These are phyloP conservation scores for Amoebophrya sp. DNA, from an alignment of 169 alveolate species.

Conservation along the genomic window DNA sequence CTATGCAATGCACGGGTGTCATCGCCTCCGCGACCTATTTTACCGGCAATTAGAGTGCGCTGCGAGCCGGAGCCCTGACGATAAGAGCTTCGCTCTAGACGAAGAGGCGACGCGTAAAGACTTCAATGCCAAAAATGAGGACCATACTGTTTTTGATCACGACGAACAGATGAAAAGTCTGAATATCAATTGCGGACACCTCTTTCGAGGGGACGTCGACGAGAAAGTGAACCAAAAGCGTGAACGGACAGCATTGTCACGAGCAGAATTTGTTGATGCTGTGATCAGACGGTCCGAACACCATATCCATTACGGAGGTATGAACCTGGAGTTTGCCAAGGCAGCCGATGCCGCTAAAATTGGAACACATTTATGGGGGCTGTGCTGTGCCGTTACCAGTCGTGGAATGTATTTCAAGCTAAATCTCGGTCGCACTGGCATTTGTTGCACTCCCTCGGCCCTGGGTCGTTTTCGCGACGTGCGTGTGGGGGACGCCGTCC, in stretches of 20 bases:
- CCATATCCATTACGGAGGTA: not conserved
- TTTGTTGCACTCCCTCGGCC: not conserved
- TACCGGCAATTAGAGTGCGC: not conserved
- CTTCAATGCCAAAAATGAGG: no score
- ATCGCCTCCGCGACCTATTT: not conserved
- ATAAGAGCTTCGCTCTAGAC: not conserved
- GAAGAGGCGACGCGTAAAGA: no score
- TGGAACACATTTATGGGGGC: not conserved
- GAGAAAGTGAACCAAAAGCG: not conserved
- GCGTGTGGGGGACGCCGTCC: not conserved
- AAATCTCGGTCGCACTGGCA: not conserved
- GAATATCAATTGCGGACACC: no score
- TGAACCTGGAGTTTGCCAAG: not conserved
- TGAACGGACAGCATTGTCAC: not conserved
- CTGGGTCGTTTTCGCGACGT: not conserved
- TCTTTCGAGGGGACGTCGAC: no score
- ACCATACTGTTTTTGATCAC: no score
- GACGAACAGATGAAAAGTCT: no score
- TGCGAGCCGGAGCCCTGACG: not conserved
- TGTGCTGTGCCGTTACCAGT: not conserved
- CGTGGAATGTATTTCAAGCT: not conserved
- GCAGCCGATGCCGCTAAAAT: not conserved
- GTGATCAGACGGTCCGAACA: no score
- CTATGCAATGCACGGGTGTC: not conserved
- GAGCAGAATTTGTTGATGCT: no score